Conservation (phyloP, 2,329 filamentous ascomycete species). For the Pyrenophora teres region DNA sequence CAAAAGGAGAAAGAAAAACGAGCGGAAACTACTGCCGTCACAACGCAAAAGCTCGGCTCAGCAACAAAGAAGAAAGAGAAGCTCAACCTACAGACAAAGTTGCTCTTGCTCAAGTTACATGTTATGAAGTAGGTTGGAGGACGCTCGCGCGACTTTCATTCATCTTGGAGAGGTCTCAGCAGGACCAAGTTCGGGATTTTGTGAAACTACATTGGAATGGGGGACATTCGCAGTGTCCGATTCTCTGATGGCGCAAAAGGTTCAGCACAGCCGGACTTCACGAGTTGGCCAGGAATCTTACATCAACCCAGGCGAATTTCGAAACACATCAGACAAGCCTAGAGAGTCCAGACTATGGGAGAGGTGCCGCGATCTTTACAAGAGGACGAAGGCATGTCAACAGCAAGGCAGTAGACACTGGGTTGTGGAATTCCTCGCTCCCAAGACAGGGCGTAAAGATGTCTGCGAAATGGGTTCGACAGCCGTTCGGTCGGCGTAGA, state of each 20-base stretch:
- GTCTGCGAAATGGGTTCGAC: neutral
- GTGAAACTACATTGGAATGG: neutral
- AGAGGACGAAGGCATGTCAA: slow-evolving; percentile 13
- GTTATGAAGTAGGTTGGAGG: too few species aligned
- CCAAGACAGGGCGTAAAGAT: too few species aligned
- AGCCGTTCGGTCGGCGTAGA: neutral
- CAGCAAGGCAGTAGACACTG: neutral
- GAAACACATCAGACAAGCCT: slow-evolving; percentile 12
- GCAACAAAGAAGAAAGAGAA: too few species aligned
- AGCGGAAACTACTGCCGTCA: too few species aligned
- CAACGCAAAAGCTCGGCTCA: too few species aligned
- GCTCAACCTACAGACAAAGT: too few species aligned
- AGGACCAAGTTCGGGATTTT: too few species aligned
- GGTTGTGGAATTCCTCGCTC: too few species aligned
- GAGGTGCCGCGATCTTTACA: slow-evolving; percentile 20
- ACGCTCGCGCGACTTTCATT: too few species aligned
- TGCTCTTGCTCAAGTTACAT: too few species aligned
- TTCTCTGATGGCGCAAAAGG: slow-evolving; percentile 2
- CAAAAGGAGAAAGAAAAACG: too few species aligned
- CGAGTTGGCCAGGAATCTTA: slow-evolving; percentile 30
- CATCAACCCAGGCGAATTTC: slow-evolving; percentile 32
- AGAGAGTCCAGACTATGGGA: slow-evolving; percentile 28
- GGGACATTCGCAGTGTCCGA: slow-evolving; percentile 8
- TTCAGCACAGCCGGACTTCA: slow-evolving; percentile 20
- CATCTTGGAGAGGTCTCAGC: too few species aligned